Percentiles rank a stretch among this genome's conserved stretches.
phyloP scores from a whole-genome alignment of 2,329 filamentous ascomycete genomes.

The Xylaria digitata region DNA sequence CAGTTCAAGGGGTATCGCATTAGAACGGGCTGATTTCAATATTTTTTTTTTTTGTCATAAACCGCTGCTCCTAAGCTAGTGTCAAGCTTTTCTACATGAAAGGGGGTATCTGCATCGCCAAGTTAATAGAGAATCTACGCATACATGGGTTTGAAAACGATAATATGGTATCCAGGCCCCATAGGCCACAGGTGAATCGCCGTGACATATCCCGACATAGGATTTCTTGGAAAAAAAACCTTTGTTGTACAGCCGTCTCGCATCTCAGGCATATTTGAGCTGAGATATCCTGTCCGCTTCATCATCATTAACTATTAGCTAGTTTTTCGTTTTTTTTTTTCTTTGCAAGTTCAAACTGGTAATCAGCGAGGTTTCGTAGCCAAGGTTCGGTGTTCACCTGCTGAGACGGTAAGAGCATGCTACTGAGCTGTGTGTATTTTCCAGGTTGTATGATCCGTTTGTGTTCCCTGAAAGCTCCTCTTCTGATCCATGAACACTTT shows the following conservation, averaged over 20 bases:
- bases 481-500: constrained; percentile 23
- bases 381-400: background rate
- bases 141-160: background rate
- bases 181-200: too few species aligned
- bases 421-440: background rate
- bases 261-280: background rate
- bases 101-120: constrained; percentile 9
- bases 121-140: background rate
- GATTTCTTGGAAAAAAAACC: background rate
- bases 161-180: background rate
- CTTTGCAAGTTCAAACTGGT: background rate
- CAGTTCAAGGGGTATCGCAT: too few species aligned
- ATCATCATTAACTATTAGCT: background rate
- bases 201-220: background rate
- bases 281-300: background rate
- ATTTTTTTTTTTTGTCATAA: background rate
- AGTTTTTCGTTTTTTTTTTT: background rate
- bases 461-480: constrained; percentile 15
- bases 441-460: background rate
- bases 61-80: background rate
- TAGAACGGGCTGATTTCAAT: background rate
- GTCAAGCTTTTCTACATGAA: background rate
- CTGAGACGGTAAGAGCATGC: constrained; percentile 4
- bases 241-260: background rate
- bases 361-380: background rate